These are phyloP conservation scores for Sicyos edulis DNA, from an alignment of 306 rosid species.

Conservation along the genomic window DNA sequence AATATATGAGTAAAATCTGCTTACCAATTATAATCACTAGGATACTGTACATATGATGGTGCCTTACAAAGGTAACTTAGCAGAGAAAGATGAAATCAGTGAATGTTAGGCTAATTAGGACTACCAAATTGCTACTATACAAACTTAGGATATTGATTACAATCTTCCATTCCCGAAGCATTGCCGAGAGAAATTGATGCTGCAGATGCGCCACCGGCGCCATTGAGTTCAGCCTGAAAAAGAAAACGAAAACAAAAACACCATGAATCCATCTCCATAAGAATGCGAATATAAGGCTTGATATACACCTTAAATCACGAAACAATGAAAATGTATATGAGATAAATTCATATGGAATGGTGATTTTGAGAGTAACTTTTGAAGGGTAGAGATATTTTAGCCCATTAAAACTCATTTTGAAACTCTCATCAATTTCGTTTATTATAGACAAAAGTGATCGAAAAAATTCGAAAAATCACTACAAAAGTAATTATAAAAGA, in stretches of 20 bases:
- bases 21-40: background rate
- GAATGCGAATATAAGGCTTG: background rate
- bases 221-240: slow-evolving; percentile 58
- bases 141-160: slow-evolving; percentile 28
- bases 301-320: background rate
- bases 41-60: slow-evolving; percentile 12
- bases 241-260: background rate
- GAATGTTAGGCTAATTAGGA: background rate
- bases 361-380: background rate
- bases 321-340: too few relatives aligned
- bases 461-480: background rate
- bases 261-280: background rate
- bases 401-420: background rate
- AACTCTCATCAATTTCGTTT: too few relatives aligned
- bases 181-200: slow-evolving; percentile 27
- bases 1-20: background rate
- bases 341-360: background rate
- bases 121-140: slow-evolving; percentile 24
- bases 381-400: background rate
- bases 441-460: background rate
- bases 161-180: slow-evolving; percentile 34
- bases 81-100: background rate
- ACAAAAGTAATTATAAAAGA: background rate
- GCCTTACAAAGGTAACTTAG: background rate
- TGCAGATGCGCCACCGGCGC: slow-evolving; percentile 30